Evolutionary conservation across 768 basidiomycete species (phyloP).

Genomic region (Boletus reticulatus): DNA sequence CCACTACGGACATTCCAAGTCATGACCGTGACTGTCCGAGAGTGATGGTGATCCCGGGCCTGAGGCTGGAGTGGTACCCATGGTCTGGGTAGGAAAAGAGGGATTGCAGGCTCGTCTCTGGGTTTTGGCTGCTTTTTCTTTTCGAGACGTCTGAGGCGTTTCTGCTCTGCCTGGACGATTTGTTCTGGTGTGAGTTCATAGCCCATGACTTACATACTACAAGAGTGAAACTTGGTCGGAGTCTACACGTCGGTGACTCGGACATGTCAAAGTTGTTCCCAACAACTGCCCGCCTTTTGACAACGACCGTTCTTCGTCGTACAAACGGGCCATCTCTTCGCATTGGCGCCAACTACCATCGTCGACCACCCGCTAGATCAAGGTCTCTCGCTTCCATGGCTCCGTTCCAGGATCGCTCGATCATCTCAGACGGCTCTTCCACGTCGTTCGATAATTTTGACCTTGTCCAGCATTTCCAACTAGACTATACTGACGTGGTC

Average conservation of each 20-base stretch:
- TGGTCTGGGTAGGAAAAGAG: constrained; percentile 21
- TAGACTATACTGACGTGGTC: constrained; percentile 75
- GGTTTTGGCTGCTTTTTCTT: constrained; percentile 33
- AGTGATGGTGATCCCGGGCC: not conserved
- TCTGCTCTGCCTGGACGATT: constrained; percentile 50
- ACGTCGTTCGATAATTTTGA: constrained; percentile 77
- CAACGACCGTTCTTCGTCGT: constrained; percentile 16
- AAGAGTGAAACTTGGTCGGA: not conserved
- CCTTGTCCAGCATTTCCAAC: constrained; percentile 68
- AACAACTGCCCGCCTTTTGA: constrained; percentile 11
- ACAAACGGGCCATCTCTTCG: not conserved
- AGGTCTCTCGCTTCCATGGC: constrained; percentile 31
- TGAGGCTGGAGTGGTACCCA: constrained; percentile 35
- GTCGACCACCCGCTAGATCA: not conserved
- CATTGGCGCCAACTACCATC: constrained; percentile 2
- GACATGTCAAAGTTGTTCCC: constrained; percentile 32
- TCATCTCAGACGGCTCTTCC: constrained; percentile 12
- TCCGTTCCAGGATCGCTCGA: constrained; percentile 17
- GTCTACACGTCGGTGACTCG: not conserved
- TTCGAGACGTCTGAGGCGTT: constrained; percentile 41
- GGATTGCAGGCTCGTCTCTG: not conserved
- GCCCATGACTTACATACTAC: constrained; percentile 9
- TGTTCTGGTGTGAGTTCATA: constrained; percentile 51
- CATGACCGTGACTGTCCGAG: constrained; percentile 50
- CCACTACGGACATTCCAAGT: constrained; percentile 74